Base-by-base conservation (phyloP, 2,329 filamentous ascomycete genomes). In the Colletotrichum tofieldiae region DNA sequence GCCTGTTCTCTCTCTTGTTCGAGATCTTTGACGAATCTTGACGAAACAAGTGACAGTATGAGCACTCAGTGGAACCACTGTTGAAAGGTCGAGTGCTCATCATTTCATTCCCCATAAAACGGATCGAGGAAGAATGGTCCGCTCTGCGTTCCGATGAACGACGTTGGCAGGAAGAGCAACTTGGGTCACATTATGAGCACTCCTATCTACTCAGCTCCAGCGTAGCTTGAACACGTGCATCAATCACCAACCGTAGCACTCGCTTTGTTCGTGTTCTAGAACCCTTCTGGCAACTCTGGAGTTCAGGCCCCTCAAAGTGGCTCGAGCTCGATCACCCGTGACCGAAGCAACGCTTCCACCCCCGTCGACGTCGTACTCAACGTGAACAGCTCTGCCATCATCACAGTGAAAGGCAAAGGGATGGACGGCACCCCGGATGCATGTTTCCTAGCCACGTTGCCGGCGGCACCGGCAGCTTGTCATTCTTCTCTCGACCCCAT, bases 1-100 rank as follows among this genome's bases (percentile, higher is more conserved):
- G 2, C 20, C 20, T 3, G 29, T 32, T 6, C 29, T 32, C 6
- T 32, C 29, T 3, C 6, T 6, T n/a, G 47, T 51, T 51, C 47
- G n/a, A n/a, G 5, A 26, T 51, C 47, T 51, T 51, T 51, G 47
- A 51, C 47, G 47, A 51, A 51, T 26, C 47, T 23, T 51, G 47
- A 51, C 47, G 47, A 51, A 51, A 26, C 47, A 51, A 20, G n/a
- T 51, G 35, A 37, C 35, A 37, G 11, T 7, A 51, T 51, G 3
- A 43, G 41, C 41, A 8, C 41, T 18, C 14, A 6, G 41, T 18
- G 16, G 16, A 43, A 14, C 41, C 12, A 11, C 14, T 11, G 2
- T n/a, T 1, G 18, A 52, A 20, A 35, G 18, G 29, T 12, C 18
- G 3, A 14, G 4, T 7, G 18, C 29, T n/a, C 29, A 35, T 35